Conservation (phyloP, 331 rosid genomes). For the Rosa hybrid region DNA sequence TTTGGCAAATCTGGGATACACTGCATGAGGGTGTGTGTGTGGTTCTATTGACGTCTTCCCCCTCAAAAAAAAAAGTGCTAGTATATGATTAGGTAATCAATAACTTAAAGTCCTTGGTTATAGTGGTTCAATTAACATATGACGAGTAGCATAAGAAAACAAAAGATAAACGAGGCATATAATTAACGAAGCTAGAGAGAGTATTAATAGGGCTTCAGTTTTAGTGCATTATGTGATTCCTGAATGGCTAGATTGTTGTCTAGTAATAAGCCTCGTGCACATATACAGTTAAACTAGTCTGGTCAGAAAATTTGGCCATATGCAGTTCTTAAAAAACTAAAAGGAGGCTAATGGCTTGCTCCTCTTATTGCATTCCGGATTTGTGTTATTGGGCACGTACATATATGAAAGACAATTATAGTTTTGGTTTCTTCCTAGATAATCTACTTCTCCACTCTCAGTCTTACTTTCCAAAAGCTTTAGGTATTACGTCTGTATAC, state of each 20-base stretch:
- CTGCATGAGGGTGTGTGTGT: no score
- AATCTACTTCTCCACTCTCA: conserved; percentile 9
- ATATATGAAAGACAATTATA: not conserved
- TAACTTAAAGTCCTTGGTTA: not conserved
- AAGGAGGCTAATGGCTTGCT: not conserved
- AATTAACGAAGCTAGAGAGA: not conserved
- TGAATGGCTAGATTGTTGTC: conserved; percentile 1
- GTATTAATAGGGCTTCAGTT: not conserved
- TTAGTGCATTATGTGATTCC: not conserved
- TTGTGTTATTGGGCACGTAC: not conserved
- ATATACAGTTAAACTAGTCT: not conserved
- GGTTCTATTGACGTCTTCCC: no score
- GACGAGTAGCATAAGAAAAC: not conserved
- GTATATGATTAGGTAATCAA: not conserved
- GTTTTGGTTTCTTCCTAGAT: conserved; percentile 10
- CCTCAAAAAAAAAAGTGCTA: not conserved
- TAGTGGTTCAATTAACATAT: not conserved
- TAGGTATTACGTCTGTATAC: not conserved
- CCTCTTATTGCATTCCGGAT: not conserved
- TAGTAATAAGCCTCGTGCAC: not conserved
- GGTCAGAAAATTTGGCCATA: not conserved
- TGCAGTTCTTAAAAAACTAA: not conserved
- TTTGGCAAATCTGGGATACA: no score
- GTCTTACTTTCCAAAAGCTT: not conserved
- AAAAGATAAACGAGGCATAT: not conserved